phyloP scores from a whole-genome alignment of 495 filamentous ascomycete species.

The Pyrenula aspistea region DNA sequence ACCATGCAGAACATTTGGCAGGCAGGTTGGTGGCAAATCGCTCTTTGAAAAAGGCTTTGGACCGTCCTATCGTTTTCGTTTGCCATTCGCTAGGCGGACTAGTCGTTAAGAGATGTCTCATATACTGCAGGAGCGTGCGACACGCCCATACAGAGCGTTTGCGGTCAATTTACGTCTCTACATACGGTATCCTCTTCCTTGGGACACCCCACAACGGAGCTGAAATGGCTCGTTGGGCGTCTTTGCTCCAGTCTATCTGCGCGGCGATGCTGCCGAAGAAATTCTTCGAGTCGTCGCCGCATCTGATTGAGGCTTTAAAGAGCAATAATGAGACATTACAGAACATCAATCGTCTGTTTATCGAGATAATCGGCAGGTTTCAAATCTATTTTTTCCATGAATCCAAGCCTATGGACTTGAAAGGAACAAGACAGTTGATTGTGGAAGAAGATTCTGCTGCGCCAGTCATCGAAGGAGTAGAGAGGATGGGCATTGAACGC shows the following conservation, averaged over 20 bases:
- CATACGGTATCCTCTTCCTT: slow-evolving; percentile 74
- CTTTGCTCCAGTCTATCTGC: slow-evolving; percentile 61
- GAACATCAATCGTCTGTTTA: slow-evolving; percentile 67
- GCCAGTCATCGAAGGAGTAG: slow-evolving; percentile 61
- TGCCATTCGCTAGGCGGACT: slow-evolving; percentile 77
- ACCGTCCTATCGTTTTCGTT: slow-evolving; percentile 73
- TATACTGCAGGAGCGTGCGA: slow-evolving; percentile 50
- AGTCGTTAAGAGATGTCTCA: slow-evolving; percentile 62
- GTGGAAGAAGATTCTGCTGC: slow-evolving; percentile 68
- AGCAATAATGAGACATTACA: slow-evolving; percentile 71
- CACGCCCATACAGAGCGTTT: slow-evolving; percentile 58
- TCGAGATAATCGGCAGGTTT: slow-evolving; percentile 60
- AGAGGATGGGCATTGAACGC: slow-evolving; percentile 67
- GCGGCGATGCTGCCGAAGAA: slow-evolving; percentile 56
- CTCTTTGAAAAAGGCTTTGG: slow-evolving; percentile 21
- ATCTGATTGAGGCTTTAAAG: slow-evolving; percentile 60
- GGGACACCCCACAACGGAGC: slow-evolving; percentile 81
- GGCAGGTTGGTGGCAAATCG: slow-evolving; percentile 46
- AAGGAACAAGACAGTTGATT: slow-evolving; percentile 46
- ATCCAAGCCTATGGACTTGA: slow-evolving; percentile 52
- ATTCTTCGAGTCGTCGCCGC: slow-evolving; percentile 56
- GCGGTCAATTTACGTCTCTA: slow-evolving; percentile 70
- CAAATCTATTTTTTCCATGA: slow-evolving; percentile 66
- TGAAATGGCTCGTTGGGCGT: slow-evolving; percentile 65
- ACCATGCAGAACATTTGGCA: slow-evolving; percentile 75